Conservation (phyloP, 495 filamentous ascomycete species). For the Penicillium nucicola region DNA sequence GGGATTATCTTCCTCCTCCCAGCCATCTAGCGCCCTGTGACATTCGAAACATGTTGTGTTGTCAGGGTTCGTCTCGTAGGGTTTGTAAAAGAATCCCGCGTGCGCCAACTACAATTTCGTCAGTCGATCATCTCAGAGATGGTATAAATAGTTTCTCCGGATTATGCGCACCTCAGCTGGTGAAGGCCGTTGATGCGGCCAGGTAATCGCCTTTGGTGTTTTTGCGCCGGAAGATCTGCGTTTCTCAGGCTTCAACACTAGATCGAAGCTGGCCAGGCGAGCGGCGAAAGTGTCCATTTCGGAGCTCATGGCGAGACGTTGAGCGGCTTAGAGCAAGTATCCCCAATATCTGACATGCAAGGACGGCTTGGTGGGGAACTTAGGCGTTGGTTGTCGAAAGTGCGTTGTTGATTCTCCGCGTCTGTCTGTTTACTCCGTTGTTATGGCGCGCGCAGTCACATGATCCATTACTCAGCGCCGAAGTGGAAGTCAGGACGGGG, state of each 20-base stretch:
- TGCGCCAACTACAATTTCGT: slow-evolving; percentile 66
- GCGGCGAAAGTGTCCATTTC: slow-evolving; percentile 63
- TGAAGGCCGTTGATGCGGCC: slow-evolving; percentile 70
- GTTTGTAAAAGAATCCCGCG: slow-evolving; percentile 88
- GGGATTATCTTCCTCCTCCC: slow-evolving; percentile 82
- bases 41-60: slow-evolving; percentile 91
- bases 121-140: slow-evolving; percentile 13
- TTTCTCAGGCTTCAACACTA: slow-evolving; percentile 54
- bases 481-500: slow-evolving; percentile 6
- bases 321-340: slow-evolving; percentile 3
- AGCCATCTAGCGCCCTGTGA: slow-evolving; percentile 74
- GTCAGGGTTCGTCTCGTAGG: slow-evolving; percentile 68
- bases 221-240: slow-evolving; percentile 66
- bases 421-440: slow-evolving; percentile 37
- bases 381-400: slow-evolving; percentile 2
- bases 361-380: not conserved
- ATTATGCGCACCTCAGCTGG: slow-evolving; percentile 56
- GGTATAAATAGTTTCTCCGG: not conserved
- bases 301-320: slow-evolving; percentile 23
- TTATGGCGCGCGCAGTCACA: slow-evolving; percentile 33
- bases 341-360: slow-evolving; percentile 2
- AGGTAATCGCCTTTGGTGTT: slow-evolving; percentile 59
- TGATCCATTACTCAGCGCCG: slow-evolving; percentile 23
- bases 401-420: slow-evolving; percentile 30
- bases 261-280: slow-evolving; percentile 73